phyloP scores from a whole-genome alignment of 805 yeast genomes.

The Metschnikowia picachoensis region DNA sequence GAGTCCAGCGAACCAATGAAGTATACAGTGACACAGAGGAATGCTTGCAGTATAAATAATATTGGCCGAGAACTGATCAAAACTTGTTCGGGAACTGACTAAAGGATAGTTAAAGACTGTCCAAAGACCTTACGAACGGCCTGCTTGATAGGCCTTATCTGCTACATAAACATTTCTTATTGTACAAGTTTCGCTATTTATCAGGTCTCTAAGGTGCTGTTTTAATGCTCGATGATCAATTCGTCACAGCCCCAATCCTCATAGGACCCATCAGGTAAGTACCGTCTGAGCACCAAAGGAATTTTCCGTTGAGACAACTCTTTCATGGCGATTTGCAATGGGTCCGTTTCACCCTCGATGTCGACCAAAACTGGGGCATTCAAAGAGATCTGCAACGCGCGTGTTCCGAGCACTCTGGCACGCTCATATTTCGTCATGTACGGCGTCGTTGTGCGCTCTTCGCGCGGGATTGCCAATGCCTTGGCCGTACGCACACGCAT shows the following conservation, averaged over 20 bases:
- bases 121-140: too few relatives aligned
- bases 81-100: too few relatives aligned
- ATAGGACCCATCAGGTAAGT: constrained; percentile 92
- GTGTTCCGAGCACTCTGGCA: constrained; percentile 94
- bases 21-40: too few relatives aligned
- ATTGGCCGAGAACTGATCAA: too few relatives aligned
- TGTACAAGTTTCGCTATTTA: background rate
- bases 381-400: constrained; percentile 96
- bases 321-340: constrained; percentile 95
- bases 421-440: constrained; percentile 99
- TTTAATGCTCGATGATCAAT: constrained; percentile 74
- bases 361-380: constrained; percentile 98
- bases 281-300: constrained; percentile 93
- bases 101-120: too few relatives aligned
- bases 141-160: too few relatives aligned
- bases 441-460: constrained; percentile 90
- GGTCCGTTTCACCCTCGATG: constrained; percentile 98
- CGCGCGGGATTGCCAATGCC: constrained; percentile 86
- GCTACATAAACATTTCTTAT: background rate
- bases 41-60: too few relatives aligned
- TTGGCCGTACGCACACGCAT: constrained; percentile 59
- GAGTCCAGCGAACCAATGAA: too few relatives aligned
- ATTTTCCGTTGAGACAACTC: constrained; percentile 92
- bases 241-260: constrained; percentile 99
- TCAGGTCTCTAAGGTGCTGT: background rate